A percentile compares a stretch with the other conserved stretches of the same genome.
Conservation (phyloP, 2,329 filamentous ascomycete species). For the Stemphylium lycopersici region DNA sequence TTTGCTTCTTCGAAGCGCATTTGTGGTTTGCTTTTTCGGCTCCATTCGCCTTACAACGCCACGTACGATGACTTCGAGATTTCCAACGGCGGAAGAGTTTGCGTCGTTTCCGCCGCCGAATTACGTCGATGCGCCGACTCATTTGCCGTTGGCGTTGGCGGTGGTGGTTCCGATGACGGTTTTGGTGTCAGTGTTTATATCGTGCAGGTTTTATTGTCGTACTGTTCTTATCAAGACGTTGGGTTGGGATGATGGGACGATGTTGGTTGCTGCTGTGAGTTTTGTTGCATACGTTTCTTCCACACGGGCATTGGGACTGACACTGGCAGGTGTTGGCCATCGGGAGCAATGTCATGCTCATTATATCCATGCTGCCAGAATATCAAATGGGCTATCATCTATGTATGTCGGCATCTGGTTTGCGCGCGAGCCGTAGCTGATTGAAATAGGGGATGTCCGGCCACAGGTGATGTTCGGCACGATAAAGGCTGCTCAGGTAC, state of each 20-base stretch:
- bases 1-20: neutral
- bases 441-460: slow-evolving; percentile 25
- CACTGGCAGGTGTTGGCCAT: slow-evolving; percentile 22
- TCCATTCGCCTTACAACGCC: neutral
- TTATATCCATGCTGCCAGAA: slow-evolving; percentile 29
- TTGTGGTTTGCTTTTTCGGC: neutral
- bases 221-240: slow-evolving; percentile 31
- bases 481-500: slow-evolving; percentile 29
- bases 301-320: neutral
- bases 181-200: slow-evolving; percentile 23
- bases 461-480: slow-evolving; percentile 19
- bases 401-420: slow-evolving; percentile 19
- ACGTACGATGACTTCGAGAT: slow-evolving; percentile 30
- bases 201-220: slow-evolving; percentile 34
- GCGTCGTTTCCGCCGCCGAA: slow-evolving; percentile 37
- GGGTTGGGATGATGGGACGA: slow-evolving; percentile 39
- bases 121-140: slow-evolving; percentile 36
- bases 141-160: slow-evolving; percentile 29
- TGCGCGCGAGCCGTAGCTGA: neutral
- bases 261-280: slow-evolving; percentile 35
- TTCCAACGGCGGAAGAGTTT: slow-evolving; percentile 33
- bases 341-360: slow-evolving; percentile 34
- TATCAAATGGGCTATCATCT: slow-evolving; percentile 40
- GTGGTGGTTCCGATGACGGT: slow-evolving; percentile 31
- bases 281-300: too few species aligned